These are phyloP conservation scores for Colletotrichum gigasporum DNA, from an alignment of 2,329 filamentous ascomycete genomes.

Conservation along the genomic window DNA sequence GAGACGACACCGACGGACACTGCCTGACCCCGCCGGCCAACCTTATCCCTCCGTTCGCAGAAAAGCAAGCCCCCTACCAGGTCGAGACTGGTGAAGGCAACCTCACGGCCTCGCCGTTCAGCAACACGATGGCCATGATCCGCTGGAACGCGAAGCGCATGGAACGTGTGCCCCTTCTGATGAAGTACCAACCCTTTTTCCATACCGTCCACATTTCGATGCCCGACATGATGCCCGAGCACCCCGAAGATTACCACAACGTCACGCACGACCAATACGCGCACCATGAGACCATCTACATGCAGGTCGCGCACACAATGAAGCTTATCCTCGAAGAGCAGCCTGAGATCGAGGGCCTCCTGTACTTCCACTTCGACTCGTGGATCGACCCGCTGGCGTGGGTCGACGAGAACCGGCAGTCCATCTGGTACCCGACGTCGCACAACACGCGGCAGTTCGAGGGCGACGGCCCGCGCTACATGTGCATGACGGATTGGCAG, in stretches of 20 bases:
- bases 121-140: constrained; percentile 39
- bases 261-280: constrained; percentile 39
- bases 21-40: constrained; percentile 11
- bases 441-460: constrained; percentile 24
- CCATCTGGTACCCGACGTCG: constrained; percentile 39
- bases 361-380: constrained; percentile 44
- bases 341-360: constrained; percentile 38
- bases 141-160: constrained; percentile 38
- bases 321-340: constrained; percentile 38
- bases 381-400: constrained; percentile 43
- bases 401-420: constrained; percentile 35
- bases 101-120: constrained; percentile 37
- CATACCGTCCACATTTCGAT: constrained; percentile 40
- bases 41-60: constrained; percentile 16
- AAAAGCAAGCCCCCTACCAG: constrained; percentile 10
- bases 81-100: constrained; percentile 12
- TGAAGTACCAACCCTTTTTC: constrained; percentile 43
- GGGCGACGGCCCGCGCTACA: constrained; percentile 33
- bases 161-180: constrained; percentile 39
- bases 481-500: constrained; percentile 35
- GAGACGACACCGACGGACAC: constrained; percentile 21
- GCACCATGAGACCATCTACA: constrained; percentile 34
- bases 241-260: constrained; percentile 33
- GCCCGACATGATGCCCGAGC: constrained; percentile 32
- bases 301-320: constrained; percentile 41